Percentiles rank a stretch among this genome's conserved stretches.
These are phyloP conservation scores for Talaromyces borbonicus DNA, from an alignment of 495 filamentous ascomycete genomes.

Conservation along the genomic window DNA sequence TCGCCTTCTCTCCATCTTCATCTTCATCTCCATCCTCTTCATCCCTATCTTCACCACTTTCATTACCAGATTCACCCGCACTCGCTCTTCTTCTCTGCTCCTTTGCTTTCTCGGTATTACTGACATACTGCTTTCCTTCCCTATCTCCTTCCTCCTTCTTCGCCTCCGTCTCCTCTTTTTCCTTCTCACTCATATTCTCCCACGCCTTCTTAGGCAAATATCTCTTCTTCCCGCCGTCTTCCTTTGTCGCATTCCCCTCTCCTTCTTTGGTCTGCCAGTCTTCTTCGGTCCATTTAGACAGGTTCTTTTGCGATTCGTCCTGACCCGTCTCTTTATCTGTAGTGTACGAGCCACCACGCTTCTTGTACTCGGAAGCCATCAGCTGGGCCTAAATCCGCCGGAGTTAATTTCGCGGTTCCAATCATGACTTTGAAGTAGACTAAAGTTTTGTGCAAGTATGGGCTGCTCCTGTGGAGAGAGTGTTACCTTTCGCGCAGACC, in stretches of 20 bases:
- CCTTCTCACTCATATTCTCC: slow-evolving; percentile 35
- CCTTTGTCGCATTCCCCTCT: slow-evolving; percentile 29
- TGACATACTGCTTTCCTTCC: slow-evolving; percentile 36
- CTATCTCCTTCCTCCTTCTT: slow-evolving; percentile 33
- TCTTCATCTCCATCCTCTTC: neutral
- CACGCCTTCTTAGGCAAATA: slow-evolving; percentile 41
- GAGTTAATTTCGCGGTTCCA: neutral
- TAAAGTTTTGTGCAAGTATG: neutral
- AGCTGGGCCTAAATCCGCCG: slow-evolving; percentile 32
- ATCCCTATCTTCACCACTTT: neutral
- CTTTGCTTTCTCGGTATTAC: slow-evolving; percentile 32
- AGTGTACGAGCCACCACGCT: slow-evolving; percentile 38
- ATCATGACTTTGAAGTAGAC: no score
- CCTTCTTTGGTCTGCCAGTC: slow-evolving; percentile 45
- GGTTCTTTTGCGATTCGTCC: slow-evolving; percentile 29
- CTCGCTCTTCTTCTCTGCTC: slow-evolving; percentile 19
- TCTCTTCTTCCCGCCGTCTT: slow-evolving; percentile 34
- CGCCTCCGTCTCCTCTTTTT: slow-evolving; percentile 35
- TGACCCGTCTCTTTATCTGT: slow-evolving; percentile 32
- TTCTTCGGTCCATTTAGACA: slow-evolving; percentile 36
- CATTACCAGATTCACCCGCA: neutral
- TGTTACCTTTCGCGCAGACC: slow-evolving; percentile 37
- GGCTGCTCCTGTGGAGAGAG: neutral
- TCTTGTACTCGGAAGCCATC: slow-evolving; percentile 42
- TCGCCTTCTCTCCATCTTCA: no score